Conservation (phyloP, 1,139 yeast genomes). For the Pichia cactophila region DNA sequence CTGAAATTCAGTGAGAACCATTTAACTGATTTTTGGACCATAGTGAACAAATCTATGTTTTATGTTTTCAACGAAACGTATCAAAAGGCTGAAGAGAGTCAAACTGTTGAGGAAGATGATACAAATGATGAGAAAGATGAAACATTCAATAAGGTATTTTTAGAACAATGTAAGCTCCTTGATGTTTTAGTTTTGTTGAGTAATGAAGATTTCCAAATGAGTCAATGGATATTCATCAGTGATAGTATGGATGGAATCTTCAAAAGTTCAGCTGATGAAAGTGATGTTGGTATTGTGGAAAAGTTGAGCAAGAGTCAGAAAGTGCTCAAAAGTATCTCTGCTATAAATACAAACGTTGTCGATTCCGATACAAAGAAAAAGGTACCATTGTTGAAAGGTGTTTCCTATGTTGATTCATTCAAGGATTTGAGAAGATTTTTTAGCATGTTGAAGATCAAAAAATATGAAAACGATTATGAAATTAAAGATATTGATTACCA, state of each 20-base stretch:
- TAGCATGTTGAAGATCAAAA: slow-evolving; percentile 59
- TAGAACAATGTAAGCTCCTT: slow-evolving; percentile 66
- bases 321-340: not conserved
- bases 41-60: slow-evolving; percentile 39
- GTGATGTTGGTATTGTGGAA: slow-evolving; percentile 41
- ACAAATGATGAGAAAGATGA: slow-evolving; percentile 29
- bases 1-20: slow-evolving; percentile 58
- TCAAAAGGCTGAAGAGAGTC: slow-evolving; percentile 34
- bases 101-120: slow-evolving; percentile 9
- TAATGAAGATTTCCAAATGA: slow-evolving; percentile 70
- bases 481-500: slow-evolving; percentile 42
- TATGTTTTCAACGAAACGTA: slow-evolving; percentile 36
- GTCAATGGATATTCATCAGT: slow-evolving; percentile 80
- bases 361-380: slow-evolving; percentile 7
- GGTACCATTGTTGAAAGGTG: slow-evolving; percentile 44
- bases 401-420: slow-evolving; percentile 37
- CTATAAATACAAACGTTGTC: not conserved
- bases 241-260: slow-evolving; percentile 60
- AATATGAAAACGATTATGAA: slow-evolving; percentile 66
- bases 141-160: slow-evolving; percentile 12
- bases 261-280: slow-evolving; percentile 27
- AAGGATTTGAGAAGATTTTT: slow-evolving; percentile 51
- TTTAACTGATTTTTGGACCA: slow-evolving; percentile 64
- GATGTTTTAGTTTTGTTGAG: slow-evolving; percentile 64
- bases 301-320: slow-evolving; percentile 30